Evolutionary conservation across 257 asterid genomes (phyloP).

Genomic region (Ehretia macrophylla): DNA sequence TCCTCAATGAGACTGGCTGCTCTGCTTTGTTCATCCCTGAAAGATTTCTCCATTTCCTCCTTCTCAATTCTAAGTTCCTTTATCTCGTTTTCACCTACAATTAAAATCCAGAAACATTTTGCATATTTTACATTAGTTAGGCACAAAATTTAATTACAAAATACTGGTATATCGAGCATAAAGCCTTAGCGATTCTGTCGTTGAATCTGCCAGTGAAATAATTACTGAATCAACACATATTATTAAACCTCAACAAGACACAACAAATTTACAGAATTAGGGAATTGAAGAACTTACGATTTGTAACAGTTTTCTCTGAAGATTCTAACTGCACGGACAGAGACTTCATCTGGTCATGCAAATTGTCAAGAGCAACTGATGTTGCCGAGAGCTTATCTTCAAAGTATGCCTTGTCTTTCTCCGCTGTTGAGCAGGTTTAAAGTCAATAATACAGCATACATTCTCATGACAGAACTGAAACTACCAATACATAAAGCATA

Average conservation of each 20-base stretch:
- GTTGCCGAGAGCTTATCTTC: constrained; percentile 75
- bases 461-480: constrained; percentile 5
- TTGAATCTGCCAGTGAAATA: background rate
- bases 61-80: constrained; percentile 56
- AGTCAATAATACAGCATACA: constrained; percentile 22
- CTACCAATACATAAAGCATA: constrained; percentile 5
- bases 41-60: constrained; percentile 52
- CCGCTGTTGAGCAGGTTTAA: constrained; percentile 51
- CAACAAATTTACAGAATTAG: background rate
- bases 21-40: constrained; percentile 53
- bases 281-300: constrained; percentile 51
- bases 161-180: background rate
- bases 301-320: constrained; percentile 62
- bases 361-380: constrained; percentile 62
- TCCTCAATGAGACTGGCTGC: constrained; percentile 45
- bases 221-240: background rate
- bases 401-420: constrained; percentile 62
- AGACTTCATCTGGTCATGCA: constrained; percentile 60
- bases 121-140: constrained; percentile 4
- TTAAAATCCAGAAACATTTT: constrained; percentile 20
- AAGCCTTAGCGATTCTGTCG: background rate
- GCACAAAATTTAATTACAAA: background rate
- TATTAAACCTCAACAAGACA: constrained; percentile 2
- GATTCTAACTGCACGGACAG: constrained; percentile 63
- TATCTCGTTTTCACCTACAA: constrained; percentile 79